Percentiles rank a stretch among this genome's conserved stretches.
These are phyloP conservation scores for Penicillium longicatenatum DNA, from an alignment of 495 filamentous ascomycete species.

Conservation along the genomic window DNA sequence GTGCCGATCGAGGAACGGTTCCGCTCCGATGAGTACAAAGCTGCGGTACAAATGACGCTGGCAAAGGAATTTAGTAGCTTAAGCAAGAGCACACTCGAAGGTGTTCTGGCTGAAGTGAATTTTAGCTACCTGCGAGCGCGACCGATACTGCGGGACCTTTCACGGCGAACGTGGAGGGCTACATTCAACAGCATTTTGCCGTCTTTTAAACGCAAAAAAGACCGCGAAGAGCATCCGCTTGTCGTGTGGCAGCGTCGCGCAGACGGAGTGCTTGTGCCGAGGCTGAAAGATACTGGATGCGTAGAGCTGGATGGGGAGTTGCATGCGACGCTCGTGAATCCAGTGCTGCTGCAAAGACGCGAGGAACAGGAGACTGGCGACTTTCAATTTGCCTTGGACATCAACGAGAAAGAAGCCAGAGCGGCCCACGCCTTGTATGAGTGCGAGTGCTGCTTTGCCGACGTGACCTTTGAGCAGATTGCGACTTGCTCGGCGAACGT, in stretches of 20 bases:
- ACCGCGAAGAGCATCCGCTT: slow-evolving; percentile 62
- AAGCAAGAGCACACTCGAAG: slow-evolving; percentile 77
- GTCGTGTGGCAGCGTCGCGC: slow-evolving; percentile 61
- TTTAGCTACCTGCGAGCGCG: slow-evolving; percentile 81
- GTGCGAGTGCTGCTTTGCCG: slow-evolving; percentile 86
- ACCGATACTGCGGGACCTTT: slow-evolving; percentile 70
- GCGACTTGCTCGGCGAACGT: slow-evolving; percentile 68
- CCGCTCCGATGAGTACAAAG: slow-evolving; percentile 70
- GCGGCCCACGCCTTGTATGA: slow-evolving; percentile 71
- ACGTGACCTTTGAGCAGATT: slow-evolving; percentile 78
- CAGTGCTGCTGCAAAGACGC: slow-evolving; percentile 56
- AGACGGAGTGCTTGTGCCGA: slow-evolving; percentile 53
- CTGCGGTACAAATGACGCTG: slow-evolving; percentile 61
- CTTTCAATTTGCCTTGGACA: slow-evolving; percentile 57
- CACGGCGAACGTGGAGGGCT: slow-evolving; percentile 82
- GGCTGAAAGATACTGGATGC: slow-evolving; percentile 69
- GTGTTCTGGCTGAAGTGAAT: slow-evolving; percentile 88
- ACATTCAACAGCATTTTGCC: slow-evolving; percentile 74
- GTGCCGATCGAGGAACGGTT: slow-evolving; percentile 74
- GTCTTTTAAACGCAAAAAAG: slow-evolving; percentile 63
- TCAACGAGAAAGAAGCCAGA: slow-evolving; percentile 79
- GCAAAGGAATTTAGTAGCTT: slow-evolving; percentile 82
- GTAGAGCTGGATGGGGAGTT: slow-evolving; percentile 82
- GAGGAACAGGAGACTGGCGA: slow-evolving; percentile 65
- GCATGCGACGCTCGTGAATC: slow-evolving; percentile 63